Percentiles rank a stretch among this genome's conserved stretches.
Evolutionary conservation across 2,329 filamentous ascomycete genomes (phyloP).

Genomic region (Zarea fungicola): DNA sequence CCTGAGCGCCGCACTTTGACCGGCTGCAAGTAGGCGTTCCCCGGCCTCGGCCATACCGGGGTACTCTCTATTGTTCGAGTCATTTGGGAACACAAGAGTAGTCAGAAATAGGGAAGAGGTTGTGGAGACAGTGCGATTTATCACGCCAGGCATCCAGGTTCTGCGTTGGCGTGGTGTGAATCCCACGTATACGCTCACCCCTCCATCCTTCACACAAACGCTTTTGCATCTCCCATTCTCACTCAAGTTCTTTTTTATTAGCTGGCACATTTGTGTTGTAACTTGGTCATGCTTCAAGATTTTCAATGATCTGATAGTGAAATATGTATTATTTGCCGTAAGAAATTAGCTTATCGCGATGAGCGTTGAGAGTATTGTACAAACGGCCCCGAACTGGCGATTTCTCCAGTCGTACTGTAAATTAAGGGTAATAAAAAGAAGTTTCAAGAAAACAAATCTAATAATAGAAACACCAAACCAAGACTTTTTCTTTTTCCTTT

Average conservation of each 20-base stretch:
- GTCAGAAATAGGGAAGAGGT: neutral
- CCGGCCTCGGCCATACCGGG: neutral
- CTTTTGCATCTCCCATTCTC: conserved; percentile 14
- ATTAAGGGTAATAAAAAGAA: neutral
- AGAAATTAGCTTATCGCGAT: conserved; percentile 16
- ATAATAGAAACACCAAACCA: conserved; percentile 3
- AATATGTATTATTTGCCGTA: conserved; percentile 12
- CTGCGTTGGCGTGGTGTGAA: neutral
- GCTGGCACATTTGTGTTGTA: conserved; percentile 1
- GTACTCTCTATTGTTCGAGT: neutral
- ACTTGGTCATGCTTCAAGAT: neutral
- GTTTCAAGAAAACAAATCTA: conserved; percentile 14
- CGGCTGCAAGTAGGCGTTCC: neutral
- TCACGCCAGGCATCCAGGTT: conserved; percentile 1
- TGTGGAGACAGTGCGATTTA: too few species aligned
- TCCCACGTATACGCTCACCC: conserved; percentile 8
- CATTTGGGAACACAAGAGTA: neutral
- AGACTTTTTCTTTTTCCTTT: neutral
- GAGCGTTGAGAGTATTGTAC: conserved; percentile 24
- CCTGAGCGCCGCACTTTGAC: neutral
- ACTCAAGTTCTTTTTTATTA: neutral
- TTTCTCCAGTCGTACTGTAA: conserved; percentile 6
- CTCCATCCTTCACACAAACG: conserved; percentile 11
- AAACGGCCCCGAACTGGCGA: conserved; percentile 5
- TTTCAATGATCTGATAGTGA: too few species aligned